phyloP scores from a whole-genome alignment of 2,329 filamentous ascomycete species.

The Trichoderma hamatum region DNA sequence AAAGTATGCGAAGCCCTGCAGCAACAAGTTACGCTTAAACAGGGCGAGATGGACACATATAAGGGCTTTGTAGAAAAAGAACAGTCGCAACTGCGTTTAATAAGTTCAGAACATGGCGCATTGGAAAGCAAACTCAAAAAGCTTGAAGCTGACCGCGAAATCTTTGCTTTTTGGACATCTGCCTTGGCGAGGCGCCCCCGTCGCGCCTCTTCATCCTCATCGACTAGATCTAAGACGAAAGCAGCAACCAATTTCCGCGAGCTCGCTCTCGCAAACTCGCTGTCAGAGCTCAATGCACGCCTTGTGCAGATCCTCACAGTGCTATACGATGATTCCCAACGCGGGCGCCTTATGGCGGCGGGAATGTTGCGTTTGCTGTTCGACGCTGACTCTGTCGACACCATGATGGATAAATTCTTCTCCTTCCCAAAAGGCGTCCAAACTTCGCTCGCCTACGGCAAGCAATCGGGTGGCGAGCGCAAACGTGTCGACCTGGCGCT shows the following conservation, averaged over 20 bases:
- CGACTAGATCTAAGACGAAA: conserved; percentile 5
- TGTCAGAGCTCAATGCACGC: conserved; percentile 30
- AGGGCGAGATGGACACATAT: conserved; percentile 18
- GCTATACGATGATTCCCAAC: conserved; percentile 30
- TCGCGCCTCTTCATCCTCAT: conserved; percentile 27
- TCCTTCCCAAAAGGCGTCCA: conserved; percentile 24
- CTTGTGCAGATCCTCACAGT: conserved; percentile 28
- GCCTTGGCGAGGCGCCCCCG: conserved; percentile 26
- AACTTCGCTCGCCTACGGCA: conserved; percentile 28
- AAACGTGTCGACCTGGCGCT: conserved; percentile 32
- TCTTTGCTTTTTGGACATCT: conserved; percentile 32
- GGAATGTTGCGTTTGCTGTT: conserved; percentile 32
- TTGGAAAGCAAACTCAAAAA: neutral
- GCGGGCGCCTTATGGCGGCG: conserved; percentile 26
- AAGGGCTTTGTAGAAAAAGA: neutral
- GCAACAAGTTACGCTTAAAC: conserved; percentile 23
- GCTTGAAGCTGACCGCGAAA: conserved; percentile 28
- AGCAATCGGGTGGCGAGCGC: conserved; percentile 32
- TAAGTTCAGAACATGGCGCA: neutral
- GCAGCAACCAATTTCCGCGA: conserved; percentile 29
- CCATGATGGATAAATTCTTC: neutral
- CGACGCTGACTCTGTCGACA: conserved; percentile 22
- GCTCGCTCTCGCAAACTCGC: conserved; percentile 28
- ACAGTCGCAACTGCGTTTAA: neutral
- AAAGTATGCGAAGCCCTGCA: conserved; percentile 11